Conservation (phyloP, 768 basidiomycete species). For the Suillus brevipes region DNA sequence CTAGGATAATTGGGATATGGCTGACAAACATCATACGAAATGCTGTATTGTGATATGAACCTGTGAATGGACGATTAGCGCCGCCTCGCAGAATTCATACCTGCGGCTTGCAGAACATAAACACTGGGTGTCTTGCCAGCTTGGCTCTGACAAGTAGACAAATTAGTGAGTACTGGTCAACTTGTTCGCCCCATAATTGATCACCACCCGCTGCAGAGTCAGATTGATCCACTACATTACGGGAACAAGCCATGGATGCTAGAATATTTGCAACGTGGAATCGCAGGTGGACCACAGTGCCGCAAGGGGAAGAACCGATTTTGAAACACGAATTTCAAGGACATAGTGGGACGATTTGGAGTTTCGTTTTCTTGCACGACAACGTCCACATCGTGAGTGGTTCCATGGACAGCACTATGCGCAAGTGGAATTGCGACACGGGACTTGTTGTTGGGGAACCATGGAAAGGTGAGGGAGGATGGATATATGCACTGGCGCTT, state of each 20-base stretch:
- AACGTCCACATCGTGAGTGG: background rate
- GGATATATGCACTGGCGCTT: background rate
- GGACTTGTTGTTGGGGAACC: too few species aligned
- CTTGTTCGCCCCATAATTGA: background rate
- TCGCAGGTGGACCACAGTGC: background rate
- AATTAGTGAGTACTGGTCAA: background rate
- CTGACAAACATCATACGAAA: background rate
- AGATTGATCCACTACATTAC: background rate
- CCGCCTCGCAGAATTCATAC: background rate
- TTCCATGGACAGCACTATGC: background rate
- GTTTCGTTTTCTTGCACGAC: background rate
- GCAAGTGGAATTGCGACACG: background rate
- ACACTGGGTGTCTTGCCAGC: background rate
- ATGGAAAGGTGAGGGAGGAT: background rate
- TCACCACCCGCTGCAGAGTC: background rate
- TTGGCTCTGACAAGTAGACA: too few species aligned
- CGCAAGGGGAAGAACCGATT: background rate
- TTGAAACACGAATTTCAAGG: background rate
- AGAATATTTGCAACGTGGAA: too few species aligned
- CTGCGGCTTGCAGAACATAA: background rate
- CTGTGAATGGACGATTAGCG: background rate
- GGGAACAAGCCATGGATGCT: background rate
- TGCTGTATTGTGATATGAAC: background rate
- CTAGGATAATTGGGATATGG: background rate
- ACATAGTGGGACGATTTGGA: background rate